Percentiles rank a stretch among this genome's conserved stretches.
These are phyloP conservation scores for Lathyrus oleraceus DNA, from an alignment of 306 rosid genomes.

Conservation along the genomic window DNA sequence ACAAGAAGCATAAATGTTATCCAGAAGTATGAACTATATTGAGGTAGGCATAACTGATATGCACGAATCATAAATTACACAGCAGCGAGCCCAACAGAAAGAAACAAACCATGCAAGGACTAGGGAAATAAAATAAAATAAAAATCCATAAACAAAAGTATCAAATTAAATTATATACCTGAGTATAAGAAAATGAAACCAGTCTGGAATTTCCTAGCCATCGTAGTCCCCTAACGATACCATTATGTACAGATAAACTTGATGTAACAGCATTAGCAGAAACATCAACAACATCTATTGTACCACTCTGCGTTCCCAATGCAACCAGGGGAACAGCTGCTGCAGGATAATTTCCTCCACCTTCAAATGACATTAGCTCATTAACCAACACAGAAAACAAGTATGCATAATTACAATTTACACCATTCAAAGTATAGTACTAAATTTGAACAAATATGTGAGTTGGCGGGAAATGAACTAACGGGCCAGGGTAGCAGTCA, in stretches of 20 bases:
- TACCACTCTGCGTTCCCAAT: slow-evolving; percentile 92
- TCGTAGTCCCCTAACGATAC: slow-evolving; percentile 82
- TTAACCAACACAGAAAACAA: slow-evolving; percentile 36
- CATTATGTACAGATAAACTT: slow-evolving; percentile 80
- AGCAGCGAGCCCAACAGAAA: not conserved
- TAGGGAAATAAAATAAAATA: slow-evolving; percentile 10
- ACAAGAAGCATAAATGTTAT: slow-evolving; percentile 20
- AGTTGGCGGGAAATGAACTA: slow-evolving; percentile 53
- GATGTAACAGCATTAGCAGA: slow-evolving; percentile 89
- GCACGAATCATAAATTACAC: slow-evolving; percentile 29
- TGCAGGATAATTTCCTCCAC: slow-evolving; percentile 95
- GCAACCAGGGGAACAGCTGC: slow-evolving; percentile 97
- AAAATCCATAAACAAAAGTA: slow-evolving; percentile 27
- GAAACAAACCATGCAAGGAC: not conserved
- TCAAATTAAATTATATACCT: slow-evolving; percentile 56
- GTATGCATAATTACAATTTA: slow-evolving; percentile 14
- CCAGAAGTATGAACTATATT: slow-evolving; percentile 6
- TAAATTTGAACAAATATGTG: slow-evolving; percentile 40
- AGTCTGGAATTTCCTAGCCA: slow-evolving; percentile 99
- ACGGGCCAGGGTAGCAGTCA: slow-evolving; percentile 96
- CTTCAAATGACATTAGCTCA: slow-evolving; percentile 50
- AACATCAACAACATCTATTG: slow-evolving; percentile 84
- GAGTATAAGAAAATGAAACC: slow-evolving; percentile 92
- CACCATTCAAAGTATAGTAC: slow-evolving; percentile 8
- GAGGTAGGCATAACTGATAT: slow-evolving; percentile 13